phyloP scores from a whole-genome alignment of 441 rosid species.

The Manihot esculenta region DNA sequence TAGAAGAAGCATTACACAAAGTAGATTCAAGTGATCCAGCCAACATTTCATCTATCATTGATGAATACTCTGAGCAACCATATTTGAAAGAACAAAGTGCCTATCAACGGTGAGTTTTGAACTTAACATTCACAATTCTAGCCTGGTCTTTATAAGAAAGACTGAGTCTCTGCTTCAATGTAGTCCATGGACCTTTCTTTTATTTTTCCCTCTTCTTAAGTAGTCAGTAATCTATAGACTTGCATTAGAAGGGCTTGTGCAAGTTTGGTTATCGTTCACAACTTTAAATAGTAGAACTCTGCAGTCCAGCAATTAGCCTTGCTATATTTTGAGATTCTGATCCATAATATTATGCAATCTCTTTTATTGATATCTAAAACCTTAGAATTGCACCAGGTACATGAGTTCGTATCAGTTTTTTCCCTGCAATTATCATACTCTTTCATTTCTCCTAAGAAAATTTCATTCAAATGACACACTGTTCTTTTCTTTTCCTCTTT shows the following conservation, averaged over 20 bases:
- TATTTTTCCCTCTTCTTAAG: not conserved
- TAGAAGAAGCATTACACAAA: slow-evolving; percentile 62
- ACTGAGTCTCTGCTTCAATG: too few species aligned
- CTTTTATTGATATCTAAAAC: not conserved
- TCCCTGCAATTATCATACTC: not conserved
- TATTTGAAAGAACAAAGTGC: slow-evolving; percentile 59
- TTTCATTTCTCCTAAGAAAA: slow-evolving; percentile 6
- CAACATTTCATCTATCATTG: slow-evolving; percentile 50
- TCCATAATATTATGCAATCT: not conserved
- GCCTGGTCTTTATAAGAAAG: not conserved
- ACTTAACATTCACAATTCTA: not conserved
- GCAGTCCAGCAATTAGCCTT: not conserved
- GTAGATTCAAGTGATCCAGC: slow-evolving; percentile 53
- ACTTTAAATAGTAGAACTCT: not conserved
- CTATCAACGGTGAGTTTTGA: slow-evolving; percentile 51
- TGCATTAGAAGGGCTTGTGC: slow-evolving; percentile 3
- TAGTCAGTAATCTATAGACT: not conserved
- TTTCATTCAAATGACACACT: not conserved
- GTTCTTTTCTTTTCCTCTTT: not conserved
- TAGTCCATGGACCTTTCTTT: not conserved
- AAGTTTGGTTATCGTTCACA: not conserved
- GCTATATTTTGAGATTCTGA: too few species aligned
- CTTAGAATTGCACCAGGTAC: not conserved
- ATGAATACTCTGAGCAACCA: slow-evolving; percentile 57
- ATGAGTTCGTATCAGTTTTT: not conserved